These are phyloP conservation scores for Pythium biforme DNA, from an alignment of 352 stramenopile genomes.

Conservation along the genomic window DNA sequence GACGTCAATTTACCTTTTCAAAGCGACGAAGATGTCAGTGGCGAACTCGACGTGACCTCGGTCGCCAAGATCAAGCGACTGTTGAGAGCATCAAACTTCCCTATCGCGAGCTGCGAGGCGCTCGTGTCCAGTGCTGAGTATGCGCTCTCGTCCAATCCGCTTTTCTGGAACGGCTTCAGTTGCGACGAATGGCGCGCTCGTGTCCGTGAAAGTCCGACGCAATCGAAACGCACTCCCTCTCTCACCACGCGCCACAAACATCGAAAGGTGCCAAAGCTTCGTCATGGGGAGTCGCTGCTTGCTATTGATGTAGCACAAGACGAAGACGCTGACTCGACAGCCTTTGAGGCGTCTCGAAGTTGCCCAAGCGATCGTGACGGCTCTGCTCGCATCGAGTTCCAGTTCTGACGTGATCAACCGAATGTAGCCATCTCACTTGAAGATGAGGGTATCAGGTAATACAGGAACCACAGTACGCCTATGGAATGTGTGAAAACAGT, in stretches of 20 bases:
- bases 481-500: too few relatives aligned
- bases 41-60: neutral
- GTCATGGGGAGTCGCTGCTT: slow-evolving; percentile 10
- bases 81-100: slow-evolving; percentile 45
- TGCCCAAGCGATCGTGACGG: neutral
- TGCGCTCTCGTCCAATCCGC: slow-evolving; percentile 24
- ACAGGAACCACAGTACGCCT: slow-evolving; percentile 15
- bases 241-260: neutral
- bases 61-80: slow-evolving; percentile 30
- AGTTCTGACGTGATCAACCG: slow-evolving; percentile 1
- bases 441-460: slow-evolving; percentile 21
- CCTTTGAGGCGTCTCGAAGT: slow-evolving; percentile 13
- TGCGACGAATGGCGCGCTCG: slow-evolving; percentile 39
- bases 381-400: slow-evolving; percentile 6
- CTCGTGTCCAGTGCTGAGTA: slow-evolving; percentile 29
- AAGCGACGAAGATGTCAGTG: slow-evolving; percentile 5
- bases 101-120: slow-evolving; percentile 31
- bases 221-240: neutral
- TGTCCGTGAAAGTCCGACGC: neutral
- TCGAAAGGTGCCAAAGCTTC: neutral
- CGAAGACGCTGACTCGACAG: slow-evolving; percentile 4
- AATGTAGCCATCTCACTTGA: slow-evolving; percentile 20
- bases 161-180: slow-evolving; percentile 48
- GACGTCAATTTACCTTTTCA: neutral
- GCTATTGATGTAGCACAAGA: slow-evolving; percentile 10